Conservation (phyloP, 2,329 filamentous ascomycete species). For the Fonsecaea multimorphosa region DNA sequence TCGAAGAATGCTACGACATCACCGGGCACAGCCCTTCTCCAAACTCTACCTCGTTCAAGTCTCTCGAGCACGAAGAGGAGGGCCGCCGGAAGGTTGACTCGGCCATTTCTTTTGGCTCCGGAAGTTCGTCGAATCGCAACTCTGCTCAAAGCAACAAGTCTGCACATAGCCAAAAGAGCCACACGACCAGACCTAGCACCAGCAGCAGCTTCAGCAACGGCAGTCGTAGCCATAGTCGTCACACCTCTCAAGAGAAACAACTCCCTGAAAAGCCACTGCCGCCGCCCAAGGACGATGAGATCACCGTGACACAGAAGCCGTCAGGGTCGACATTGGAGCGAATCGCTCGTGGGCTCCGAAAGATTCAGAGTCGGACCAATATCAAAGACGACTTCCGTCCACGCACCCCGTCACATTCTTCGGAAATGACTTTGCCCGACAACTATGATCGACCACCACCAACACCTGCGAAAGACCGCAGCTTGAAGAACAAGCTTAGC, state of each 20-base stretch:
- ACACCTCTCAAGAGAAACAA: slow-evolving; percentile 38
- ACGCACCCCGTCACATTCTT: slow-evolving; percentile 25
- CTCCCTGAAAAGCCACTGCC: slow-evolving; percentile 51
- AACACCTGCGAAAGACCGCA: slow-evolving; percentile 39
- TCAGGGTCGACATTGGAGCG: slow-evolving; percentile 60
- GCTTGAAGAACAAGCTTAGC: slow-evolving; percentile 38
- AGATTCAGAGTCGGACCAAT: slow-evolving; percentile 62
- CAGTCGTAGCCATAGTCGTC: slow-evolving; percentile 35
- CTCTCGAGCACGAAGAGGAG: slow-evolving; percentile 43
- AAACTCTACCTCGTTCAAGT: slow-evolving; percentile 37
- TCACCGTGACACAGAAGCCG: slow-evolving; percentile 38
- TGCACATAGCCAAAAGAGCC: slow-evolving; percentile 37
- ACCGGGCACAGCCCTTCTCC: slow-evolving; percentile 49
- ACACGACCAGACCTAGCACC: slow-evolving; percentile 40
- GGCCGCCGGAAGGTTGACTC: slow-evolving; percentile 65
- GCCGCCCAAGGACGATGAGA: slow-evolving; percentile 42
- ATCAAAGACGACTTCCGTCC: slow-evolving; percentile 48
- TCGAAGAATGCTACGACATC: slow-evolving; percentile 64
- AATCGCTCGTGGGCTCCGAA: slow-evolving; percentile 64
- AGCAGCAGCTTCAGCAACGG: slow-evolving; percentile 41
- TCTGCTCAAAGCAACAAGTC: slow-evolving; percentile 44
- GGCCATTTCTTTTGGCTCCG: slow-evolving; percentile 64
- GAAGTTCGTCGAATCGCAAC: slow-evolving; percentile 48
- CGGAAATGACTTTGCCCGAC: slow-evolving; percentile 22
- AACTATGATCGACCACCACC: slow-evolving; percentile 26